Base-by-base conservation (phyloP, 2,329 filamentous ascomycete species). In the Aureobasidium subglaciale region DNA sequence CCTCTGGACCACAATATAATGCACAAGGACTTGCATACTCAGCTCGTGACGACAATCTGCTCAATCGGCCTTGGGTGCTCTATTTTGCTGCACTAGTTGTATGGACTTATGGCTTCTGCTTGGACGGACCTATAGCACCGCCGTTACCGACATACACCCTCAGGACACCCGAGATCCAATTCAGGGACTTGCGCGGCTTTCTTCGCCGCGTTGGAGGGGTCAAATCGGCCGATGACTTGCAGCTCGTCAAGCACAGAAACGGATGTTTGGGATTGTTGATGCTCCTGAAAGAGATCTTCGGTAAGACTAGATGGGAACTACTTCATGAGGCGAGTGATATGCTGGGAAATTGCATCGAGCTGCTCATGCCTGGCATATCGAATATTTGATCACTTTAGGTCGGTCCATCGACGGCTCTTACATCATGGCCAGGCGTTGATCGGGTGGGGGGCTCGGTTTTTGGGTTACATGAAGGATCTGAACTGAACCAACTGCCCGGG, bases 31-130 rank as follows among this genome's bases (percentile, higher is more conserved):
- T 73, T 69, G 32, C 70, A 67, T 99, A 97, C 69, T 86, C 84
- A 16, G 90, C 91, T 0, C 82, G 90, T 18, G 88, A 96, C 63
- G 93, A 99, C 64, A 87, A 90, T 53, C 78, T 96, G 1, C 79
- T 97, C 58, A 95, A 97, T 65, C 80, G 93, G 15, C 89, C 92
- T 0, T 99, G 93, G 92, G 90, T 96, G 10, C 76, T 97, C 50
- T 99, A 96, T 71, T 95, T 96, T 67, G 89, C 93, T 1, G 85
- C 86, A 0, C 78, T 99, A 13, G 89, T 96, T 20, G 88, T 97
- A 1, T 99, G 93, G 93, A 90, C 85, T 58, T 99, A 97, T 65
- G 92, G 91, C 2, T 96, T 85, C 67, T 90, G 92, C 0, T 75
- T 95, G 18, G 93, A 97, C 63, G 93, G 93, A 0, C 81, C 90